A percentile compares a stretch with the other conserved stretches of the same genome.
Conservation (phyloP, 106 monocot species). For the Apostasia ramifera region DNA sequence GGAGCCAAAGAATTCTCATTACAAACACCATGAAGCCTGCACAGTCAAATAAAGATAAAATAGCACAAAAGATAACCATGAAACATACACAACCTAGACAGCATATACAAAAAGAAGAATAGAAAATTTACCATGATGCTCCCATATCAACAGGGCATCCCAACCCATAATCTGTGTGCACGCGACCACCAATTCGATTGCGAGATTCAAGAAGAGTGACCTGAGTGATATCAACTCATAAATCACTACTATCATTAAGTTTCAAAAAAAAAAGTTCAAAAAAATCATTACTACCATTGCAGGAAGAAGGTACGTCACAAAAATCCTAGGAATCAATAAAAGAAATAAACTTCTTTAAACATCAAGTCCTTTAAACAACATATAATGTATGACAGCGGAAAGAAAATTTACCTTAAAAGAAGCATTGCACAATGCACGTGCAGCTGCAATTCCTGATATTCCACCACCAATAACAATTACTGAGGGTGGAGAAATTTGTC, state of each 20-base stretch:
- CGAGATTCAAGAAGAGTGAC: slow-evolving; percentile 87
- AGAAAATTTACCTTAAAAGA: slow-evolving; percentile 53
- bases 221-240: slow-evolving; percentile 22
- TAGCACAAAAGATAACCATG: not conserved
- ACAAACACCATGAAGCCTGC: slow-evolving; percentile 95
- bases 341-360: not conserved
- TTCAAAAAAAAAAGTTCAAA: not conserved
- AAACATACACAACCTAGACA: not conserved
- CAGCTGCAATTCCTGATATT: slow-evolving; percentile 93
- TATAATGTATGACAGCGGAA: not conserved
- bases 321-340: not conserved
- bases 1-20: slow-evolving; percentile 97
- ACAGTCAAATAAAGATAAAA: slow-evolving; percentile 5
- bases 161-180: slow-evolving; percentile 91
- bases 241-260: not conserved
- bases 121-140: slow-evolving; percentile 71
- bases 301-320: not conserved
- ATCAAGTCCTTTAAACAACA: not conserved
- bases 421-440: slow-evolving; percentile 76
- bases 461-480: slow-evolving; percentile 97
- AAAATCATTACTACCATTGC: not conserved
- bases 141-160: slow-evolving; percentile 98
- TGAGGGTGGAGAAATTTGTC: slow-evolving; percentile 49
- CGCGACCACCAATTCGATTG: slow-evolving; percentile 79
- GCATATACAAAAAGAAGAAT: not conserved